Evolutionary conservation across 2,329 filamentous ascomycete genomes (phyloP).

Genomic region (Colletotrichum sp.): DNA sequence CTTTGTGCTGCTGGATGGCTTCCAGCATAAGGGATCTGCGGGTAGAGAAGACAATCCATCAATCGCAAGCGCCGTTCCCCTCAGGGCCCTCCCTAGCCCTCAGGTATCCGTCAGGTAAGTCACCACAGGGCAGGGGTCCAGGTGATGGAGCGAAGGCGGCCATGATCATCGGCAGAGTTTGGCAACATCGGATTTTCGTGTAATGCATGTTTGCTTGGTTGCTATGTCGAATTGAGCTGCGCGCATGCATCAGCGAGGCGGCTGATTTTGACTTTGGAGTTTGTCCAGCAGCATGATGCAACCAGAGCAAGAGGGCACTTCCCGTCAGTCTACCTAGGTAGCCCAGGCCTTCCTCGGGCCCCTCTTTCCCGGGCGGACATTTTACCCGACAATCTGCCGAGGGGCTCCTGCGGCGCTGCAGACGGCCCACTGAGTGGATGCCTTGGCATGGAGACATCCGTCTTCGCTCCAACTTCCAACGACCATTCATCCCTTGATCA

Average conservation of each 20-base stretch:
- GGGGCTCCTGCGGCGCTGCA: background rate
- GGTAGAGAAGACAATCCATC: background rate
- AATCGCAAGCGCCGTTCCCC: background rate
- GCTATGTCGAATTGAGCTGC: background rate
- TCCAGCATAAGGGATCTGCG: background rate
- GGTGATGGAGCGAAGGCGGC: background rate
- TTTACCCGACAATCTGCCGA: background rate
- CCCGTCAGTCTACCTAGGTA: background rate
- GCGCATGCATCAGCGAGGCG: background rate
- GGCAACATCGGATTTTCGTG: constrained; percentile 1
- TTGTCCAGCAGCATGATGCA: background rate
- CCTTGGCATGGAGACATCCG: background rate
- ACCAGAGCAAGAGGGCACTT: background rate
- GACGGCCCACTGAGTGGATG: background rate
- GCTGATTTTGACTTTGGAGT: background rate
- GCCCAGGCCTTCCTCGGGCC: background rate
- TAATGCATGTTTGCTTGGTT: background rate
- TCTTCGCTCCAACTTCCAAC: background rate
- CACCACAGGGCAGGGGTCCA: background rate
- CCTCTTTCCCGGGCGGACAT: background rate
- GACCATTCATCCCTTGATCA: background rate
- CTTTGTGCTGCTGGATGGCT: background rate
- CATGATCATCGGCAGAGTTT: background rate
- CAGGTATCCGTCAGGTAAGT: background rate
- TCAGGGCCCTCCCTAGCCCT: background rate